These are phyloP conservation scores for Ammopiptanthus mongolicus DNA, from an alignment of 306 rosid species.

Conservation along the genomic window DNA sequence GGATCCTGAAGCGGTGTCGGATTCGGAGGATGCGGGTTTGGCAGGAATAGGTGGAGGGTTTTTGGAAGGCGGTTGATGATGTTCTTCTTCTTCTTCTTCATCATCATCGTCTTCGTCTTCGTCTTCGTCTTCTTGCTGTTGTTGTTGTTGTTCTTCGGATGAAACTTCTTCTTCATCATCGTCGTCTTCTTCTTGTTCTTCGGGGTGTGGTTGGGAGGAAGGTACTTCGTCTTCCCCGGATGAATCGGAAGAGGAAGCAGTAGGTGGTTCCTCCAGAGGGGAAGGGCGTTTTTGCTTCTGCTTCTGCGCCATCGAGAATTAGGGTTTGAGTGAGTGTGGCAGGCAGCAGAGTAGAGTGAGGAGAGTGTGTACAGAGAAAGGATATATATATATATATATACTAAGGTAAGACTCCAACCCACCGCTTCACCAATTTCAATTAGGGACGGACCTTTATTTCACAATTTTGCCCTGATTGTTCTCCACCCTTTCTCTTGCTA, in stretches of 20 bases:
- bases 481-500: no score
- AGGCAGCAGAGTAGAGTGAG: no score
- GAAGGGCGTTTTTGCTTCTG: constrained; percentile 49
- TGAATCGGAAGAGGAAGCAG: constrained; percentile 44
- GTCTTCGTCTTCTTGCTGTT: no score
- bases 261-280: constrained; percentile 65
- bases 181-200: constrained; percentile 24
- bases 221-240: constrained; percentile 26
- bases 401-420: no score
- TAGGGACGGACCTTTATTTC: no score
- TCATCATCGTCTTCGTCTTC: constrained; percentile 30
- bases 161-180: constrained; percentile 37
- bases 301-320: constrained; percentile 48
- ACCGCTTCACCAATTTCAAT: no score
- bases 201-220: not conserved
- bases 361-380: no score
- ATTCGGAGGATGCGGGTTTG: constrained; percentile 35
- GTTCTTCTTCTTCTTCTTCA: constrained; percentile 16
- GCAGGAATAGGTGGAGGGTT: constrained; percentile 24
- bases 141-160: constrained; percentile 18
- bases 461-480: no score
- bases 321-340: constrained; percentile 19
- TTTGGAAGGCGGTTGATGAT: constrained; percentile 7
- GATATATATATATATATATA: no score
- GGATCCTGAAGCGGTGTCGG: constrained; percentile 44